Evolutionary conservation across 768 basidiomycete species (phyloP).

Genomic region (Xerocomellus chrysenteron): DNA sequence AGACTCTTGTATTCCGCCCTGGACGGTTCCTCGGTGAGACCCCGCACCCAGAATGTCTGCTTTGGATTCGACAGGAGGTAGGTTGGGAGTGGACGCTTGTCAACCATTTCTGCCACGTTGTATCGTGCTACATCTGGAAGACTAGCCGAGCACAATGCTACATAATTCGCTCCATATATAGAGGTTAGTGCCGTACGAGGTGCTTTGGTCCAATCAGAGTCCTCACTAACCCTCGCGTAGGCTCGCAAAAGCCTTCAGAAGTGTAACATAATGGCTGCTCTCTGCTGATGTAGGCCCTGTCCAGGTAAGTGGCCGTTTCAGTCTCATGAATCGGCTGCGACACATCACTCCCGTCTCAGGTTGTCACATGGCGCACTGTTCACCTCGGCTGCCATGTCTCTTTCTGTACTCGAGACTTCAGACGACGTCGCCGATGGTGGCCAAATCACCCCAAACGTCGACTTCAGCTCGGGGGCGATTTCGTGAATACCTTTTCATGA

Average conservation of each 20-base stretch:
- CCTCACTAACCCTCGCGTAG: no score
- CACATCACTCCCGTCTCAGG: slow-evolving; percentile 14
- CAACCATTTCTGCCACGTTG: background rate
- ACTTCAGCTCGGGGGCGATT: slow-evolving; percentile 41
- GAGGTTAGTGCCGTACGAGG: no score
- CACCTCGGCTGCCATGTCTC: slow-evolving; percentile 31
- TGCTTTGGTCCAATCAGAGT: no score
- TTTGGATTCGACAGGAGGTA: slow-evolving; percentile 4
- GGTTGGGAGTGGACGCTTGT: background rate
- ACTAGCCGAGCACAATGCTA: no score
- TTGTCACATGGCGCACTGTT: slow-evolving; percentile 32
- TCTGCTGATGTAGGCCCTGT: slow-evolving; percentile 11
- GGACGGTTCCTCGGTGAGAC: slow-evolving; percentile 32
- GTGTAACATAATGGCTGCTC: no score
- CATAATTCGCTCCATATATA: no score
- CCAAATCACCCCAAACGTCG: slow-evolving; percentile 44
- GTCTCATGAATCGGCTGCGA: background rate
- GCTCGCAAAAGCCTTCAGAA: no score
- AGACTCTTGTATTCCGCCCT: slow-evolving; percentile 34
- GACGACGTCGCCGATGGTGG: slow-evolving; percentile 42
- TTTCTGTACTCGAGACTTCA: slow-evolving; percentile 46
- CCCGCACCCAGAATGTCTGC: slow-evolving; percentile 12
- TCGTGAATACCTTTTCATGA: slow-evolving; percentile 33
- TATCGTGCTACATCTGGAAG: background rate
- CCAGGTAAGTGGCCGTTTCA: slow-evolving; percentile 10